Conservation (phyloP, 192 early-diverging fungal genomes). For the Coemansia sp. region DNA sequence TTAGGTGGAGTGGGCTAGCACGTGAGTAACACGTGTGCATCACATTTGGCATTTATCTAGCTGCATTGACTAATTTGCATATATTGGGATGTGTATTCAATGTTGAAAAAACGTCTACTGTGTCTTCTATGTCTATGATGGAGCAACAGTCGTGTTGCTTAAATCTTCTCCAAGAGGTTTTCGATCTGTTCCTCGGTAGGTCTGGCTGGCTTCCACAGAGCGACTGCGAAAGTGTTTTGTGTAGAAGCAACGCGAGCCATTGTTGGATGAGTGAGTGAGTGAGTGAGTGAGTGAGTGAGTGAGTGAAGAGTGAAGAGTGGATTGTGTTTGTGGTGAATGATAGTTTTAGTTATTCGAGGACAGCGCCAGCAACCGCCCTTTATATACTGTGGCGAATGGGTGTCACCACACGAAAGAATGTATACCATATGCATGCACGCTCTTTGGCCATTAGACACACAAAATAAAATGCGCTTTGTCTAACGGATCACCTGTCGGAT, state of each 20-base stretch:
- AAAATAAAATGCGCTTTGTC: not conserved
- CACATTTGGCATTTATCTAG: not conserved
- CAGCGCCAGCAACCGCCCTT: not conserved
- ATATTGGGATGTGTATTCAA: too few relatives aligned
- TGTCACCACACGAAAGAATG: not conserved
- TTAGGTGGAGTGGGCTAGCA: not conserved
- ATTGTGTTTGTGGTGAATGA: not conserved
- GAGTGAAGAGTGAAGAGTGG: not conserved
- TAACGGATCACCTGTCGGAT: not conserved
- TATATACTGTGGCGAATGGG: not conserved
- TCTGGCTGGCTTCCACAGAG: slow-evolving; percentile 8
- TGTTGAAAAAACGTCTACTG: not conserved
- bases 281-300: too few relatives aligned
- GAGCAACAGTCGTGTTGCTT: not conserved
- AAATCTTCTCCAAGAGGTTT: slow-evolving; percentile 11
- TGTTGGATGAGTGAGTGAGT: not conserved
- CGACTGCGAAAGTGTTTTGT: not conserved
- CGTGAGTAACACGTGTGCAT: not conserved
- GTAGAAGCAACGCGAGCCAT: not conserved
- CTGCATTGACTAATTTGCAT: not conserved
- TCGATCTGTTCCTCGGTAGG: slow-evolving; percentile 16
- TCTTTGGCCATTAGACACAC: slow-evolving; percentile 1
- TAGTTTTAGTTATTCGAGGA: not conserved
- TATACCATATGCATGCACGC: not conserved
- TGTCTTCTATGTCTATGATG: not conserved